Evolutionary conservation across 176 grass and related monocot species (phyloP).

Genomic region (Paspalum vaginatum): DNA sequence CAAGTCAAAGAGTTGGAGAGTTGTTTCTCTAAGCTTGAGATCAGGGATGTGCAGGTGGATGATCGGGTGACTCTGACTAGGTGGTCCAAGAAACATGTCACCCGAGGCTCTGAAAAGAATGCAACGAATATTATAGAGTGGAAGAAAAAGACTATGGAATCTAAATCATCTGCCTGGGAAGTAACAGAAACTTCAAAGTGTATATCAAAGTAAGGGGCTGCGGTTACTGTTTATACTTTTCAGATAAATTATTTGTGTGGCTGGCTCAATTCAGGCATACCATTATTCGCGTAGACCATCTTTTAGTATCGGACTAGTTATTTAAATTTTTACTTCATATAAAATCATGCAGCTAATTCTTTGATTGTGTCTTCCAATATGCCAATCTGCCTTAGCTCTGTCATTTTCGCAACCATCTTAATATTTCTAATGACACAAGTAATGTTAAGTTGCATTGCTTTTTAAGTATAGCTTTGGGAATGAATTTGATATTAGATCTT

Average conservation of each 20-base stretch:
- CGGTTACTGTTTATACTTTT: constrained; percentile 21
- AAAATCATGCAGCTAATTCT: background rate
- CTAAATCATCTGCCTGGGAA: constrained; percentile 72
- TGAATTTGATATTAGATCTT: background rate
- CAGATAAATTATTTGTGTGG: constrained; percentile 21
- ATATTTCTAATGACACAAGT: background rate
- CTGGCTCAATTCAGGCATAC: background rate
- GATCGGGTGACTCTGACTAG: constrained; percentile 79
- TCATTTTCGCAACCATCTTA: background rate
- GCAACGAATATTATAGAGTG: constrained; percentile 82
- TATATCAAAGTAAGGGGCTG: constrained; percentile 63
- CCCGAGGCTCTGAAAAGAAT: constrained; percentile 52
- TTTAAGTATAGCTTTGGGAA: background rate
- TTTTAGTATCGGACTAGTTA: too few species aligned
- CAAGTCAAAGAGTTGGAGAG: constrained; percentile 65
- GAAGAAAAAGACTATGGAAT: constrained; percentile 73
- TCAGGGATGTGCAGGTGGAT: constrained; percentile 70
- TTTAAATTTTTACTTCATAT: too few species aligned
- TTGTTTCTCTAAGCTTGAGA: constrained; percentile 79
- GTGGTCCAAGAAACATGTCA: constrained; percentile 91
- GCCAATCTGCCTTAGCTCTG: background rate
- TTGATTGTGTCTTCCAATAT: constrained; percentile 28
- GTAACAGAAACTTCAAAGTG: constrained; percentile 60
- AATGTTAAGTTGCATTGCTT: background rate
- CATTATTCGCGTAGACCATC: background rate